phyloP scores from a whole-genome alignment of 306 rosid genomes.

The Oxytropis ochrocephala region DNA sequence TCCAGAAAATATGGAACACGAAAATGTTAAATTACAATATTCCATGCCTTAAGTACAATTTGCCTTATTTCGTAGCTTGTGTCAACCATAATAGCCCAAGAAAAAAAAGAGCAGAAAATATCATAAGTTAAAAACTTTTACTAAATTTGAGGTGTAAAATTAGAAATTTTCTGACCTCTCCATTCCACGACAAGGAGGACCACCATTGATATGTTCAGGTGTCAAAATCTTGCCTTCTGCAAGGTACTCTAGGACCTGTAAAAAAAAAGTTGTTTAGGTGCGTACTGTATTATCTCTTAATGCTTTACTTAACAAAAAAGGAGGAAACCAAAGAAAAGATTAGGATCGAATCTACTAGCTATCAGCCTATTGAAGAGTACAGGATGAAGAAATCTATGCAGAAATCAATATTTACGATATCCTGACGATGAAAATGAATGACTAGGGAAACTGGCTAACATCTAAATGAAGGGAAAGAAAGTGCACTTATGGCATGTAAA shows the following conservation, averaged over 20 bases:
- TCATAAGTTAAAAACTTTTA: not conserved
- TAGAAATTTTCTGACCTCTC: constrained; percentile 66
- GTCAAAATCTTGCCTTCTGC: constrained; percentile 73
- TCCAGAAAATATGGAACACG: not conserved
- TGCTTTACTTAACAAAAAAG: not conserved
- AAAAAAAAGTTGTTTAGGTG: constrained; percentile 12
- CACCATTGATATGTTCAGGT: constrained; percentile 69
- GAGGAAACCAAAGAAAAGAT: not conserved
- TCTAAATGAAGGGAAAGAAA: constrained; percentile 7
- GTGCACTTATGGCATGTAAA: not conserved
- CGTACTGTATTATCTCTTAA: not conserved
- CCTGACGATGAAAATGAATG: not conserved
- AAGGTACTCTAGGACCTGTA: constrained; percentile 80
- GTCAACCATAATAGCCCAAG: constrained; percentile 7
- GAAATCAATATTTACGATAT: constrained; percentile 4
- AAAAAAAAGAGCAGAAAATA: not conserved
- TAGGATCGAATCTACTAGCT: not conserved
- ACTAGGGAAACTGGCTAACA: not conserved
- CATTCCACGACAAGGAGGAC: constrained; percentile 92
- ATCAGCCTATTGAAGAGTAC: not conserved
- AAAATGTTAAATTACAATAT: not conserved
- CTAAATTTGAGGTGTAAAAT: not conserved
- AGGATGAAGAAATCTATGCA: not conserved
- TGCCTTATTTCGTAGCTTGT: not conserved
- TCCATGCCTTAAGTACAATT: constrained; percentile 1